Conservation (phyloP, 495 filamentous ascomycete genomes). For the Platismatia glauca region DNA sequence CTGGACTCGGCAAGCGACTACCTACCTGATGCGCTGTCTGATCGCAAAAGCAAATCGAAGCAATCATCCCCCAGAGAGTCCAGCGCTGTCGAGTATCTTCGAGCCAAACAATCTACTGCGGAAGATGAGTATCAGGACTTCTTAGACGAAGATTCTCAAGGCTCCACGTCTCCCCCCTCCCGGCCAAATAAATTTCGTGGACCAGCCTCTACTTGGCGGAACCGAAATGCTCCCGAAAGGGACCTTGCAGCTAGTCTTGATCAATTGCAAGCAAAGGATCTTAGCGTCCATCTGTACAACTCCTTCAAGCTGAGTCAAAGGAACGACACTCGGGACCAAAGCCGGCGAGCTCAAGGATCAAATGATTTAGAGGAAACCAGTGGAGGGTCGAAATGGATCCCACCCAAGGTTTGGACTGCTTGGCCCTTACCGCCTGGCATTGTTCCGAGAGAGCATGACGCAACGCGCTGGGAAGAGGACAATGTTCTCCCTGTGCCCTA, state of each 20-base stretch:
- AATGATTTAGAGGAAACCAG: constrained; percentile 18
- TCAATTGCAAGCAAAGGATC: constrained; percentile 47
- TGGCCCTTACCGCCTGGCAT: constrained; percentile 59
- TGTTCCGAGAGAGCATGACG: constrained; percentile 32
- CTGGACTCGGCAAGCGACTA: neutral
- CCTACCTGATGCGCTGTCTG: neutral
- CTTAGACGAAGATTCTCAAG: neutral
- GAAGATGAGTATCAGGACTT: neutral
- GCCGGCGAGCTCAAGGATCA: constrained; percentile 11
- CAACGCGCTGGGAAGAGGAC: constrained; percentile 4
- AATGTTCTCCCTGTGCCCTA: neutral
- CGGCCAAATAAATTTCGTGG: constrained; percentile 50
- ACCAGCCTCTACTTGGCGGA: constrained; percentile 48
- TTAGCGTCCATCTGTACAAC: constrained; percentile 72
- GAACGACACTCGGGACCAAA: constrained; percentile 25
- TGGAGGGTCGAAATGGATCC: constrained; percentile 29
- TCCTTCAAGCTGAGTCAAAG: constrained; percentile 46
- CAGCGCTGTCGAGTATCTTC: neutral
- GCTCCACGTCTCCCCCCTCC: neutral
- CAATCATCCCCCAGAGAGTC: neutral
- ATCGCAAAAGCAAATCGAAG: neutral
- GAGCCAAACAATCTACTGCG: neutral
- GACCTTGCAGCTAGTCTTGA: constrained; percentile 48
- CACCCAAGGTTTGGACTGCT: constrained; percentile 58
- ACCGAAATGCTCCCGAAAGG: constrained; percentile 50